Evolutionary conservation across 495 filamentous ascomycete genomes (phyloP).

Genomic region (Aspergillus hancockii): DNA sequence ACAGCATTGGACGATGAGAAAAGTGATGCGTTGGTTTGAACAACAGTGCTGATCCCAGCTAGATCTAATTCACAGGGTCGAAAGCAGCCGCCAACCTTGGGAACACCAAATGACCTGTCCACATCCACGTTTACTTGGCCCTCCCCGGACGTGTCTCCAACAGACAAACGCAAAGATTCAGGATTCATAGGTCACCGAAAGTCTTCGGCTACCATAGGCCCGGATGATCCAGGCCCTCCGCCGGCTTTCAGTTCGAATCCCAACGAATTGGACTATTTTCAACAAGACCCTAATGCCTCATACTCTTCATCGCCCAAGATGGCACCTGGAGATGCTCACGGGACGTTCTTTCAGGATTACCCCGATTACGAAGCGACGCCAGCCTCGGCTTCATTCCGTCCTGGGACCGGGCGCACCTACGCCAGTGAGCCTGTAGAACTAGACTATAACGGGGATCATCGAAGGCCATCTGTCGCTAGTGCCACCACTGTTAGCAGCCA

Average conservation of each 20-base stretch:
- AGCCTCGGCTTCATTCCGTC: slow-evolving; percentile 66
- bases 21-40: not conserved
- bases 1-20: not conserved
- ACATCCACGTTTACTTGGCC: slow-evolving; percentile 46
- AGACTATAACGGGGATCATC: slow-evolving; percentile 67
- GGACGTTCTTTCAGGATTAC: slow-evolving; percentile 46
- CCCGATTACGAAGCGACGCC: slow-evolving; percentile 52
- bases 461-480: slow-evolving; percentile 87
- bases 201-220: slow-evolving; percentile 36
- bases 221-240: slow-evolving; percentile 30
- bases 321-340: slow-evolving; percentile 35
- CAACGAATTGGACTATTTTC: slow-evolving; percentile 25
- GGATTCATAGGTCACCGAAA: slow-evolving; percentile 43
- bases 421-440: slow-evolving; percentile 69
- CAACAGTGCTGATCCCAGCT: slow-evolving; percentile 9
- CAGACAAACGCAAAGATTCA: slow-evolving; percentile 43
- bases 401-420: slow-evolving; percentile 59
- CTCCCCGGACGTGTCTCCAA: slow-evolving; percentile 47
- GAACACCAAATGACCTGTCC: slow-evolving; percentile 33
- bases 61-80: slow-evolving; percentile 29
- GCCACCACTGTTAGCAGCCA: slow-evolving; percentile 86
- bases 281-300: slow-evolving; percentile 40
- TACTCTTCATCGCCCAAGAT: slow-evolving; percentile 33
- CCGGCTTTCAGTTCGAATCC: slow-evolving; percentile 28
- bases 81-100: slow-evolving; percentile 18